Percentiles rank a stretch among this genome's conserved stretches.
Conservation (phyloP, 1,284 basidiomycete species). For the Trametes hirsuta region DNA sequence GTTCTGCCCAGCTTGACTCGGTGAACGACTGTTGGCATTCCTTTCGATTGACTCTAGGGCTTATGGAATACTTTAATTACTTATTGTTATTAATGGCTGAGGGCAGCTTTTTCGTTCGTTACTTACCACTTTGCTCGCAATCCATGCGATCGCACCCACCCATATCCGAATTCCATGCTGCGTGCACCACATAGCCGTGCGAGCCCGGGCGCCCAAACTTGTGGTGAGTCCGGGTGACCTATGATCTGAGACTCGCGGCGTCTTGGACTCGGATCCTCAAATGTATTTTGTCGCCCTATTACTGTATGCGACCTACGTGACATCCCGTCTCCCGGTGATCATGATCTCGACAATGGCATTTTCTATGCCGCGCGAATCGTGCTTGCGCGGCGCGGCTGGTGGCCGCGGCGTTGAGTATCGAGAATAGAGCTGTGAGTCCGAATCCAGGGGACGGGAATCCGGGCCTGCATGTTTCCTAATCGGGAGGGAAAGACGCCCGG, state of each 20-base stretch:
- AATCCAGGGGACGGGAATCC: not conserved
- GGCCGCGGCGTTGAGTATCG: not conserved
- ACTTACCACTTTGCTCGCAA: slow-evolving; percentile 19
- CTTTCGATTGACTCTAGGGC: slow-evolving; percentile 20
- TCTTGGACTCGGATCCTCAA: not conserved
- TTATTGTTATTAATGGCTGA: slow-evolving; percentile 17
- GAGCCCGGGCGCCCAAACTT: not conserved
- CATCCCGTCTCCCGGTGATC: not conserved
- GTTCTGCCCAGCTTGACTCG: not conserved
- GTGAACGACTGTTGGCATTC: slow-evolving; percentile 8
- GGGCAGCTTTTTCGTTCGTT: slow-evolving; percentile 10
- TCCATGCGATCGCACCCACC: slow-evolving; percentile 18
- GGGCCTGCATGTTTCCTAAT: slow-evolving; percentile 9
- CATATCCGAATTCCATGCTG: not conserved
- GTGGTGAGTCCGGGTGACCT: not conserved
- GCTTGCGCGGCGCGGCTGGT: not conserved
- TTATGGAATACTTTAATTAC: slow-evolving; percentile 17
- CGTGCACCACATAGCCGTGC: not conserved
- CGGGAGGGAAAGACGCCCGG: not conserved
- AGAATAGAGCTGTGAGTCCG: not conserved
- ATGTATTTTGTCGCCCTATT: not conserved
- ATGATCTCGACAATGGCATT: not conserved
- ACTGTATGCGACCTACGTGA: not conserved
- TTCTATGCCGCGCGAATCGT: not conserved
- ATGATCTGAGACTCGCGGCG: not conserved